Evolutionary conservation across 495 filamentous ascomycete species (phyloP), one percentile per base, ranked within the genome.

Genomic region (Tuber microsphaerosporum): DNA sequence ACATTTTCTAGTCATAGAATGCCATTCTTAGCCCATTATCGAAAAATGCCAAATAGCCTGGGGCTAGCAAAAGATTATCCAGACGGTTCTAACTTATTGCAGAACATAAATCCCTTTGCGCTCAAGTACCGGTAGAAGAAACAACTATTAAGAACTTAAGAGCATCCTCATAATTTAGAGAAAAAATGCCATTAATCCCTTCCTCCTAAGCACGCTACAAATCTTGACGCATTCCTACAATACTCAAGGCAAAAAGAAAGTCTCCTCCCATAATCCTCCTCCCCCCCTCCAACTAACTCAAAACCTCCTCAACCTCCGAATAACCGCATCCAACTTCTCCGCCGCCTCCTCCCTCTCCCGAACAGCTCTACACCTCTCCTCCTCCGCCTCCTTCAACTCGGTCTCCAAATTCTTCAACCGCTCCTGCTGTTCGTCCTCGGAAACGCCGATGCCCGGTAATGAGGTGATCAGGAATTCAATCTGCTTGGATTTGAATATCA

Each of bases 401-500:
- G 86, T 86, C 82, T 97, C 93, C 80, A 97, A 83, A 78, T 90
- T 91, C 77, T 86, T 85, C 75, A 99, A 93, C 79, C 88, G 87
- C 73, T 86, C 84, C 81, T 92, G 88, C 85, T 99, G 95, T 83
- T 94, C 91, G 75, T 88, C 88, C 86, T 96, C 91, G 75, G 91
- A 94, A 68, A 90, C 91, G 26, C 92, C 92, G 70, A 97, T 89
- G 0, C 95, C 95, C 0, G 95, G 95, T n/a, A 99, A 85, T 22
- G 88, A 87, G 3, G 88, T 90, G 76, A 97, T 93, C 74, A 99
- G 84, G 39, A 89, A 86, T 85, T 99, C 95, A 79, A 98, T 95
- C 88, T 97, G 94, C 86, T 97, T 93, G 79, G 94, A 92, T 84
- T 97, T 94, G 74, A 92, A 84, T 72, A 99, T 91, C 0, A 99